Base-by-base conservation (phyloP, 208 protist species). In the Herpetomonas tarakana region DNA sequence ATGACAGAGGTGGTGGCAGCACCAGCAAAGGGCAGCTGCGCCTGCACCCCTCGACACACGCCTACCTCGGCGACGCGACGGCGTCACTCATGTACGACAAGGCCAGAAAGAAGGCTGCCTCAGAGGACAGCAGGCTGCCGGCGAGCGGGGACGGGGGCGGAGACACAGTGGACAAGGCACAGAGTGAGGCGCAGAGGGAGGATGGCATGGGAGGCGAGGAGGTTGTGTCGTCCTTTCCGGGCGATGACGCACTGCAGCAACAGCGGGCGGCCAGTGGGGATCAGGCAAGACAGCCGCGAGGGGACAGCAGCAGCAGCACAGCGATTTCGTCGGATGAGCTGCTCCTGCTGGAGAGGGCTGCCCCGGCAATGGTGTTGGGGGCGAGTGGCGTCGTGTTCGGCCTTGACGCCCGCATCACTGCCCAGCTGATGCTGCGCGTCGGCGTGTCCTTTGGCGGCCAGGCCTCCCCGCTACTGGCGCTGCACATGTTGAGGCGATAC, bases 401-500 rank as follows among this genome's bases (percentile, higher is more conserved):
- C 3, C 64, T 94, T 2, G 69, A 83, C 66, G 80, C 79, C 0
- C 39, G 53, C 27, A 65, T 72, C 3, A 73, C 88, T n/a, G 70
- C 82, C 25, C 62, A 63, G 25, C 57, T 94, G 47, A 67, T 94
- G 69, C 74, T 94, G 52, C 84, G 85, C 26, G 75, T 74, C 21
- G 83, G 83, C 46, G 65, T 84, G 1, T 76, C 69, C 41, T 84
- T 88, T 54, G 66, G 58, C 9, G 79, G 81, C 1, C 83, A 88
- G 60, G 69, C 77, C 0, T 83, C 85, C 3, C 83, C 88, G 39
- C 61, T 91, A 52, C 61, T 94, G 50, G 88, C 83, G 9, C 18
- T 87, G 24, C 67, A 89, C 35, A 76, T 94, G 35, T 62, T 94
- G 52, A 66, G 69, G 19, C 84, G 88, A 16, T 91, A 94, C 52